Percentiles rank a stretch among this genome's conserved stretches.
Evolutionary conservation across 345 rosid genomes (phyloP).

Genomic region (Excoecaria agallocha): DNA sequence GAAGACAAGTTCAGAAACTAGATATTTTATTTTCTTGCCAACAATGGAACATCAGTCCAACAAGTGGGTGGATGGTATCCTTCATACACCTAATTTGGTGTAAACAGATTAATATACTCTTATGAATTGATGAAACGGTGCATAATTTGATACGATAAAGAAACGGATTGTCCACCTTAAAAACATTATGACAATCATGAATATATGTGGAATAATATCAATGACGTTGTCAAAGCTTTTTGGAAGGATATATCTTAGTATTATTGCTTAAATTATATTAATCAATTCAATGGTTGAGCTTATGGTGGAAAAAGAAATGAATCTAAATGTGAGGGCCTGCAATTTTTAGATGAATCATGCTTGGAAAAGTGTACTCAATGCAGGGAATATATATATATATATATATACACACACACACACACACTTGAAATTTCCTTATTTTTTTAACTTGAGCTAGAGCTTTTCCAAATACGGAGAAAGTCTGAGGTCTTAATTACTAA

Average conservation of each 20-base stretch:
- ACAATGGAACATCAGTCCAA: slow-evolving; percentile 17
- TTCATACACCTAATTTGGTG: slow-evolving; percentile 7
- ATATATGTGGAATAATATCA: slow-evolving; percentile 7
- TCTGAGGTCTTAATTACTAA: too few relatives aligned
- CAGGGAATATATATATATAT: too few relatives aligned
- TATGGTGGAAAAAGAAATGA: neutral
- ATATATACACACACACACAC: too few relatives aligned
- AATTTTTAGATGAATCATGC: neutral
- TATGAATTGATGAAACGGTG: slow-evolving; percentile 18
- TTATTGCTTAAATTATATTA: too few relatives aligned
- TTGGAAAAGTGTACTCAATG: too few relatives aligned
- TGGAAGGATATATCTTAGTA: neutral
- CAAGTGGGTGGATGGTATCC: slow-evolving; percentile 20
- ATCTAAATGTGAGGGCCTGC: neutral
- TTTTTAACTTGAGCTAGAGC: too few relatives aligned
- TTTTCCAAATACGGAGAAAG: too few relatives aligned
- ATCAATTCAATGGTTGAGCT: neutral
- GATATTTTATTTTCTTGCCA: slow-evolving; percentile 14
- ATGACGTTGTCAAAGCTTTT: neutral
- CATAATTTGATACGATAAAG: neutral
- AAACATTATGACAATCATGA: slow-evolving; percentile 18
- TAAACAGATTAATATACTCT: neutral
- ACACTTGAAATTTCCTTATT: too few relatives aligned
- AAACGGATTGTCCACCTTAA: slow-evolving; percentile 13
- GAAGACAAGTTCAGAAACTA: slow-evolving; percentile 5